Base-by-base conservation (phyloP, 306 rosid genomes). In the Cicer judaicum region DNA sequence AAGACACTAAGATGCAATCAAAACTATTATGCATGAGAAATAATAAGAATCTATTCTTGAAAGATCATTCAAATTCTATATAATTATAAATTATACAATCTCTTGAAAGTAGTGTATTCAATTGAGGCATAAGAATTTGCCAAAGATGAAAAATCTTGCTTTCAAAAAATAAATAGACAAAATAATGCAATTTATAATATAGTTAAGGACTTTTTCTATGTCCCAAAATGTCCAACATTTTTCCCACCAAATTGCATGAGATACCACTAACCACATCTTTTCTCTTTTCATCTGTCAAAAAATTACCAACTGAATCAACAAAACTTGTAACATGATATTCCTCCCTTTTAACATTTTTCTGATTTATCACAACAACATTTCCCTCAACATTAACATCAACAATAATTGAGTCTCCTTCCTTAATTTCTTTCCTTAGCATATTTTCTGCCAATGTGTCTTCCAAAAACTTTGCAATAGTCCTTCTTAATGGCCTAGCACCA, bases 371-470 rank as follows among this genome's bases (percentile, higher is more conserved):
- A 3, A 86, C 81, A 29, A 89, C 93, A 7, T 87, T 85, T 13
- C 93, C 93, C 0, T 91, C 90, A 47, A 87, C 68, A 64, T 72
- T 87, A 0, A 87, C 82, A 53, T 88, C 93, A 15, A 89, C 96
- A 38, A 87, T 80, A 48, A 85, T 81, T 0, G 90, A 89, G 67
- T 89, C 93, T 0, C 93, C 93, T 82, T 82, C 93, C 36, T 81
- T 87, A 70, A 89, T 88, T 84, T 88, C 96, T 80, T 89, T 84
- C 5, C 86, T 85, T 14, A 91, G 87, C 78, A 89, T 91, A 86
- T 89, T 91, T 77, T 89, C 93, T 5, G 89, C 93, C 87, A 91
- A 84, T 81, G 87, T 83, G 76, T 91, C 96, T 84, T 91, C 96
- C 80, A 91, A 78, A n/a, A 91, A 85, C 69, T 88, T 88, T 88